Evolutionary conservation across 192 early-diverging fungal genomes (phyloP), one percentile per base, ranked within the genome.

Genomic region (Chytriomyces confervae): DNA sequence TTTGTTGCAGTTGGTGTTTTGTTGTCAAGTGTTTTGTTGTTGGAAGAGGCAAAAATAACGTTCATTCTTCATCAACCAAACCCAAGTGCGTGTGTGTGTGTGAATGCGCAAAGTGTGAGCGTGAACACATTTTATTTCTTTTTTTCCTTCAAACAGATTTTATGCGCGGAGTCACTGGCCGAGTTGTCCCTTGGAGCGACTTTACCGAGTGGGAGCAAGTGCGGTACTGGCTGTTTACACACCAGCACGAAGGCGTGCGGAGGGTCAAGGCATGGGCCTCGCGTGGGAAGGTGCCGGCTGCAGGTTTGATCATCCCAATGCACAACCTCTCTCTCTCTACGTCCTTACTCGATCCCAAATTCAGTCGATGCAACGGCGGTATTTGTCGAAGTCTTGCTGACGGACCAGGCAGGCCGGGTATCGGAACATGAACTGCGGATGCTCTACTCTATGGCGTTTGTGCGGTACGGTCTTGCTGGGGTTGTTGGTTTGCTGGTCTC

Each of bases 191-290:
- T 20, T 93, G 92, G 92, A 76, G 84, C 5, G 72, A 66, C 45
- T 75, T 77, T 29, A 71, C 86, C 66, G 92, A 93, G 77, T 92
- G 88, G 77, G 79, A 86, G 44, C 72, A 84, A 73, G 88, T 91
- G 3, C 89, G 82, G 66, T 44, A 82, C 44, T 83, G 84, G 76
- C 80, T 93, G 8, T 92, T 89, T 75, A 75, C 78, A 50, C 50
- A 68, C 65, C 71, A 76, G 9, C 53, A 78, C 11, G 60, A 53
- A 43, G 81, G 79, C 11, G 72, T 85, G 24, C 67, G 62, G 3
- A 69, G 93, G 89, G 86, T 92, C 23, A 90, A 87, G 75, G 92
- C 91, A 23, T 94, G 93, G 93, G 80, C 81, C 48, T 86, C 79
- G 66, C 77, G 92, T 77, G 92, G 92, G 13, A 90, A 88, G 80